These are phyloP conservation scores for Penicillium sp. DNA, from an alignment of 2,329 filamentous ascomycete genomes.

Conservation along the genomic window DNA sequence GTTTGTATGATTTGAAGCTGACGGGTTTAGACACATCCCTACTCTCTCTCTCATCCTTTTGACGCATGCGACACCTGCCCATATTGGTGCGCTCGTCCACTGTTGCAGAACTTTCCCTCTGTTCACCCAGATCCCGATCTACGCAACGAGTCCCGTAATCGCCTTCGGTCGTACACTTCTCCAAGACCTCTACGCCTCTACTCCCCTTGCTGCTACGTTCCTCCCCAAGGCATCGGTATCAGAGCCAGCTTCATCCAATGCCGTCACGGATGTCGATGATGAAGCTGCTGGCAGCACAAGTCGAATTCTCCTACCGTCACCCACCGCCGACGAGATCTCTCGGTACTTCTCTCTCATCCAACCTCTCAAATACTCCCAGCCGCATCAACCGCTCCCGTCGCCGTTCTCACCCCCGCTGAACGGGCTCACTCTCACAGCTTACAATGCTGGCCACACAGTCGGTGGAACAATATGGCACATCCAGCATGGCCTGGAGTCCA, in stretches of 20 bases:
- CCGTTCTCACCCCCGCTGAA: slow-evolving; percentile 87
- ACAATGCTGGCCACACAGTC: slow-evolving; percentile 92
- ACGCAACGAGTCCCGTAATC: slow-evolving; percentile 91
- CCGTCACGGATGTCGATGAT: slow-evolving; percentile 33
- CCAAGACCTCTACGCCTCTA: slow-evolving; percentile 89
- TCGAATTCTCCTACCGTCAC: slow-evolving; percentile 64
- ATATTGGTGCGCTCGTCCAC: slow-evolving; percentile 91
- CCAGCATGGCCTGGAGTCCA: slow-evolving; percentile 92
- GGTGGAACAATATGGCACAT: slow-evolving; percentile 99
- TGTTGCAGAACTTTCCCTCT: slow-evolving; percentile 95
- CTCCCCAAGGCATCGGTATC: slow-evolving; percentile 74
- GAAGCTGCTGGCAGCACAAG: slow-evolving; percentile 31
- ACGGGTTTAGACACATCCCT: slow-evolving; percentile 70
- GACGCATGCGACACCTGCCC: slow-evolving; percentile 88
- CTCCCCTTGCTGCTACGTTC: slow-evolving; percentile 81
- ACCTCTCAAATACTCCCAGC: slow-evolving; percentile 93
- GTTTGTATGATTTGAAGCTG: slow-evolving; percentile 13
- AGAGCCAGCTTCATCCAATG: slow-evolving; percentile 37
- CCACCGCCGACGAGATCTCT: slow-evolving; percentile 84
- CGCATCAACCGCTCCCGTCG: slow-evolving; percentile 83
- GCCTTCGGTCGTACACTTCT: slow-evolving; percentile 86
- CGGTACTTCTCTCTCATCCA: slow-evolving; percentile 89
- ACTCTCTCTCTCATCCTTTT: slow-evolving; percentile 91
- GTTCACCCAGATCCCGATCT: slow-evolving; percentile 89
- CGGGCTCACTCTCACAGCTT: slow-evolving; percentile 91